Evolutionary conservation across 2,329 filamentous ascomycete species (phyloP).

Genomic region (Hypoxylon sp.): DNA sequence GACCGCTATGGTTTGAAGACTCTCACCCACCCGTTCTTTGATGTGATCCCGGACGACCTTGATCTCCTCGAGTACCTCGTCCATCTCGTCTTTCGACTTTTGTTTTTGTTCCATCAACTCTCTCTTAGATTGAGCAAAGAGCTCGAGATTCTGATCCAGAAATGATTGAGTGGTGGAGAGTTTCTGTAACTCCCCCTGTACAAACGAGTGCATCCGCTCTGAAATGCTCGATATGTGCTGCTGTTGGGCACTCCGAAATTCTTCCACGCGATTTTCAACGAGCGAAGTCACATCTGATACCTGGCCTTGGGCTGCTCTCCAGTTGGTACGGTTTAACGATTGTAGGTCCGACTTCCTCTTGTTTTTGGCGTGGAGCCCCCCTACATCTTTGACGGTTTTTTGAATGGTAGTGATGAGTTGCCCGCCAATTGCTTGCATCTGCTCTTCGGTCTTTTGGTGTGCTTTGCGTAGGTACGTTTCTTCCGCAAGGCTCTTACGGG

Average conservation of each 20-base stretch:
- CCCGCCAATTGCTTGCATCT: conserved; percentile 80
- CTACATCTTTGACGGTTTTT: conserved; percentile 84
- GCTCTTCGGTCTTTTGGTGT: conserved; percentile 86
- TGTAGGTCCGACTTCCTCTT: conserved; percentile 88
- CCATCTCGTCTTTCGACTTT: conserved; percentile 86
- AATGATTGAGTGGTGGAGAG: conserved; percentile 79
- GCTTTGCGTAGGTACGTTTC: conserved; percentile 86
- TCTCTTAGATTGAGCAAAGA: conserved; percentile 77
- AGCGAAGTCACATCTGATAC: conserved; percentile 82
- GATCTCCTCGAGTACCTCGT: conserved; percentile 91
- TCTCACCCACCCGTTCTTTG: conserved; percentile 87
- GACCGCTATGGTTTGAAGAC: conserved; percentile 83
- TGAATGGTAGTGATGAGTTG: conserved; percentile 84
- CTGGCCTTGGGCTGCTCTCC: conserved; percentile 81
- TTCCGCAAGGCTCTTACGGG: conserved; percentile 81
- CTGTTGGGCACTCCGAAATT: conserved; percentile 81
- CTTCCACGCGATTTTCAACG: conserved; percentile 81
- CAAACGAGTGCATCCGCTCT: conserved; percentile 81
- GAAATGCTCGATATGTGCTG: conserved; percentile 78
- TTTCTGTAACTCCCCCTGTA: conserved; percentile 80
- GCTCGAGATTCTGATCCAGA: conserved; percentile 76
- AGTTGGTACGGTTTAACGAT: conserved; percentile 81
- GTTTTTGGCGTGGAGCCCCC: conserved; percentile 87
- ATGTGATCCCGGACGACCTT: conserved; percentile 90
- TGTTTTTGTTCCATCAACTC: conserved; percentile 78